Percentiles rank a stretch among this genome's conserved stretches.
phyloP scores from a whole-genome alignment of 176 grass and related monocot species.

The Rhynchospora pubera region DNA sequence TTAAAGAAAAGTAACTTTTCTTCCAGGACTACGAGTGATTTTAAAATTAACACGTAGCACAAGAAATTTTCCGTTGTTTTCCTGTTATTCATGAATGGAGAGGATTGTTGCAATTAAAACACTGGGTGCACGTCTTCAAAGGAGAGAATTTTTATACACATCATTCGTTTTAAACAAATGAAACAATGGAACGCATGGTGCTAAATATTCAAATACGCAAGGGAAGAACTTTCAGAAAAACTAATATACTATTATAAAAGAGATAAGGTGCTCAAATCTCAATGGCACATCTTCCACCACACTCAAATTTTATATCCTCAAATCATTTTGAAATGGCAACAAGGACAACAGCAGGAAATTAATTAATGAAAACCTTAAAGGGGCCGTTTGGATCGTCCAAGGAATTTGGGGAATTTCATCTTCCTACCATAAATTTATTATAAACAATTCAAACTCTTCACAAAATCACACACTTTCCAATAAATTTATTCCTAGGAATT shows the following conservation, averaged over 20 bases:
- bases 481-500: too few species aligned
- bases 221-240: neutral
- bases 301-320: neutral
- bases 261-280: neutral
- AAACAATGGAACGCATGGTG: neutral
- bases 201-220: neutral
- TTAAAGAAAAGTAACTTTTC: too few species aligned
- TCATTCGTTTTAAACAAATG: neutral
- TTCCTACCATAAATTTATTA: too few species aligned
- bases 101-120: neutral
- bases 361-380: constrained; percentile 11
- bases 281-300: constrained; percentile 5
- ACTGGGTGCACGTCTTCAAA: neutral
- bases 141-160: neutral
- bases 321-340: neutral
- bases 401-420: too few species aligned
- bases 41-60: too few species aligned
- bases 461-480: too few species aligned
- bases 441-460: too few species aligned
- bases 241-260: neutral
- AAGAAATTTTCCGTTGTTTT: neutral
- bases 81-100: neutral
- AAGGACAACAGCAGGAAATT: neutral
- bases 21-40: too few species aligned
- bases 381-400: too few species aligned